Conservation (phyloP, 768 basidiomycete species). For the Kwoniella europaea region DNA sequence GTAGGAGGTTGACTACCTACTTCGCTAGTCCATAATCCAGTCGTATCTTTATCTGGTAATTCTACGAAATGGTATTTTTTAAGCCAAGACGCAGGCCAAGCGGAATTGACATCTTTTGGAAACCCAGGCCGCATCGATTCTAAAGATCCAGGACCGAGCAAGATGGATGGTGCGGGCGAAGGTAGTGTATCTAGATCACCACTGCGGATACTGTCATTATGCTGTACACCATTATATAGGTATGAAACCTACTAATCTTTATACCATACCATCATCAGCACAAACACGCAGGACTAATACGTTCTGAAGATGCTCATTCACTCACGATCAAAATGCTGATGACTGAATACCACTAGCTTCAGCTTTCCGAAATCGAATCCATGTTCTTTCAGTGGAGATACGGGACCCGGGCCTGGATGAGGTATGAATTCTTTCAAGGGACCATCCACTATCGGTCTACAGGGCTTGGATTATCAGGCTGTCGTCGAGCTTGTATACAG, state of each 20-base stretch:
- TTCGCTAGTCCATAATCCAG: slow-evolving; percentile 14
- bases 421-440: slow-evolving; percentile 23
- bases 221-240: neutral
- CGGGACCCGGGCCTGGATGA: slow-evolving; percentile 27
- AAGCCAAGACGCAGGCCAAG: slow-evolving; percentile 36
- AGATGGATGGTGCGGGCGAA: slow-evolving; percentile 17
- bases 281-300: neutral
- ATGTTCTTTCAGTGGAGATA: slow-evolving; percentile 19
- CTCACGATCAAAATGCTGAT: slow-evolving; percentile 43
- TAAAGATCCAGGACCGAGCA: slow-evolving; percentile 33
- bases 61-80: slow-evolving; percentile 29
- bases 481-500: neutral
- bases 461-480: neutral
- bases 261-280: neutral
- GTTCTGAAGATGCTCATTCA: neutral
- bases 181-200: slow-evolving; percentile 39
- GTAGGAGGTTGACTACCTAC: neutral
- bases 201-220: neutral
- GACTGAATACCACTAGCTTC: slow-evolving; percentile 32
- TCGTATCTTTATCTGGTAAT: slow-evolving; percentile 18
- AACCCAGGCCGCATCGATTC: slow-evolving; percentile 33
- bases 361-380: slow-evolving; percentile 26
- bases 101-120: slow-evolving; percentile 27
- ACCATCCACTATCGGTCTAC: slow-evolving; percentile 22
- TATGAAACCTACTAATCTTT: neutral